Evolutionary conservation across 1,284 basidiomycete species (phyloP), one percentile per base, ranked within the genome.

Genomic region (Uromyces viciae-fabae): DNA sequence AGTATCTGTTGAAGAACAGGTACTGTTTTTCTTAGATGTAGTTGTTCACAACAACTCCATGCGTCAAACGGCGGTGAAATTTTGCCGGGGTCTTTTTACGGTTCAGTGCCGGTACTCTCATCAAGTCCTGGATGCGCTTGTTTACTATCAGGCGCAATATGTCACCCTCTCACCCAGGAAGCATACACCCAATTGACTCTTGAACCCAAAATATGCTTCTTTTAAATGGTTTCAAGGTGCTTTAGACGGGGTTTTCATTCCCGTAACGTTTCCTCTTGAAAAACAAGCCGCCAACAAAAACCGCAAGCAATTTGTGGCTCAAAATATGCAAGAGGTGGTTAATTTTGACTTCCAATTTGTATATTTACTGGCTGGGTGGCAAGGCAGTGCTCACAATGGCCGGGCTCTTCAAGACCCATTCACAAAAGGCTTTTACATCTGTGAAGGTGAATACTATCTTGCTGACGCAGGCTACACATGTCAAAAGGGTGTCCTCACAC

Each of bases 321-420:
- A 82, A n/a, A 87, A 87, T 82, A 68, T 85, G 3, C 82, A 87
- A n/a, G 85, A 85, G 54, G 85, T 83, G 17, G 86, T 84, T 40
- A 60, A 64, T 25, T 86, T 86, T 60, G 69, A 82, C 69, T 77
- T 87, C 11, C 69, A 62, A 17, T 87, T 87, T 76, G 77, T 77
- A 52, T 87, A 86, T 81, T 73, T 86, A 54, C 83, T 87, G 28
- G 82, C 82, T 58, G 86, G 86, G 58, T 87, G 85, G 85, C 86
- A 88, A 78, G 86, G 87, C 4, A 86, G 85, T 83, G 85, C 85
- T 25, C 83, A 85, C n/a, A 86, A 88, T 81, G 82, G 2, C 62
- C 81, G 2, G 71, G 87, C 28, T 86, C 83, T 78, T 82, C 85
- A 14, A 54, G 85, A 25, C 31, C 25, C 73, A 22, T n/a, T 11